phyloP scores from a whole-genome alignment of 257 asterid genomes.

The Ehretia macrophylla region DNA sequence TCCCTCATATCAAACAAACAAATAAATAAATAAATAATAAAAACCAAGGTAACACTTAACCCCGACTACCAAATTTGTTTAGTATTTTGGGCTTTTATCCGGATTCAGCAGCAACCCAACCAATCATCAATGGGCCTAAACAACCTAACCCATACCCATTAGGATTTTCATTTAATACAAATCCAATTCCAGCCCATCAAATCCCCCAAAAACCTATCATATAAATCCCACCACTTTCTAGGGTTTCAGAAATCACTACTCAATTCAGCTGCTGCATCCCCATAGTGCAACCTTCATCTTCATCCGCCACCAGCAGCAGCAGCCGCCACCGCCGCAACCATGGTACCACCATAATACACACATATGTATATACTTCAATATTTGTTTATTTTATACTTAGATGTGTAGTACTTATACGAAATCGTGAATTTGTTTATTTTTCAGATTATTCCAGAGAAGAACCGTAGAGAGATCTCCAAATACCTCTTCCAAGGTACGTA shows the following conservation, averaged over 20 bases:
- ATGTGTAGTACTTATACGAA: not conserved
- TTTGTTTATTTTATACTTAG: not conserved
- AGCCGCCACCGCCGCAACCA: not conserved
- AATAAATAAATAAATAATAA: no score
- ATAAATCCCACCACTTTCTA: slow-evolving; percentile 2
- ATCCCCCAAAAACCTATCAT: not conserved
- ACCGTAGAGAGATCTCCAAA: slow-evolving; percentile 89
- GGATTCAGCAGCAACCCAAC: no score
- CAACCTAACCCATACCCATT: no score
- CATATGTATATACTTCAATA: not conserved
- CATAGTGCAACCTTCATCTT: slow-evolving; percentile 8
- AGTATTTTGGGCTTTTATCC: no score
- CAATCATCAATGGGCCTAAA: no score
- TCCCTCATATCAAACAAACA: no score
- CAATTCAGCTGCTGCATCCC: slow-evolving; percentile 14
- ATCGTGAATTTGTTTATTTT: not conserved
- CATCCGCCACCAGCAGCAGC: slow-evolving; percentile 13
- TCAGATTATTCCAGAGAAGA: slow-evolving; percentile 85
- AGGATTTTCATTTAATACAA: no score
- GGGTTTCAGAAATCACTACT: slow-evolving; percentile 22
- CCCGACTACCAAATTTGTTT: no score
- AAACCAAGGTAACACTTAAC: no score
- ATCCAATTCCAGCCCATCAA: slow-evolving; percentile 12
- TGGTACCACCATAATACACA: no score
- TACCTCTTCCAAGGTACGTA: slow-evolving; percentile 78